Conservation (phyloP, 2,329 filamentous ascomycete genomes). For the Monilinia fructicola region DNA sequence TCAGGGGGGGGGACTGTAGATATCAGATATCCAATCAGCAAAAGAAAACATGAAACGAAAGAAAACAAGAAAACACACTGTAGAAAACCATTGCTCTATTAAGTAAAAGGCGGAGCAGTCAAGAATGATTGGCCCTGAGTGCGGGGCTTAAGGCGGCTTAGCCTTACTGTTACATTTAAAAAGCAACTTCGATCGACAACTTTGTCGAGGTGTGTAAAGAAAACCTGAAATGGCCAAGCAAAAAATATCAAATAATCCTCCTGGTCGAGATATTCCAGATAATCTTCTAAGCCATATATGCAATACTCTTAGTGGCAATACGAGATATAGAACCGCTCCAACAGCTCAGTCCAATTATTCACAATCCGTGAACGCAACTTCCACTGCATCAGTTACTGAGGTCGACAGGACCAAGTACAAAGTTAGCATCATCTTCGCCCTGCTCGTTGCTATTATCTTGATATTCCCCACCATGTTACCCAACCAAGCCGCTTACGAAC, state of each 20-base stretch:
- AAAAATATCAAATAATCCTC: neutral
- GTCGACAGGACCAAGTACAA: too few relatives aligned
- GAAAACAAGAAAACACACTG: too few relatives aligned
- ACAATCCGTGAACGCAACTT: too few relatives aligned
- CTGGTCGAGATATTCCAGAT: neutral
- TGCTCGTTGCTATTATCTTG: neutral
- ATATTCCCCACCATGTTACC: neutral
- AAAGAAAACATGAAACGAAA: too few relatives aligned
- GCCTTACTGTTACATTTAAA: neutral
- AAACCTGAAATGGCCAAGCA: neutral
- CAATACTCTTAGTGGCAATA: too few relatives aligned
- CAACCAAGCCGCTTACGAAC: neutral
- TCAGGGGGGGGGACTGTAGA: too few relatives aligned
- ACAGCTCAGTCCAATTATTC: too few relatives aligned
- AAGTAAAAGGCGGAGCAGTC: neutral
- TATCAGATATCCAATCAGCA: too few relatives aligned
- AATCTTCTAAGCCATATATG: too few relatives aligned
- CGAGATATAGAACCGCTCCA: too few relatives aligned
- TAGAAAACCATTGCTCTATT: too few relatives aligned
- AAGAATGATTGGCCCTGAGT: neutral
- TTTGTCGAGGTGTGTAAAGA: neutral
- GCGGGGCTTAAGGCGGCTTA: constrained; percentile 1
- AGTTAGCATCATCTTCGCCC: neutral
- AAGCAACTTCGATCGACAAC: neutral
- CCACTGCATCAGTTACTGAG: too few relatives aligned